These are phyloP conservation scores for Phoma sp. DNA, from an alignment of 2,329 filamentous ascomycete genomes.

Conservation along the genomic window DNA sequence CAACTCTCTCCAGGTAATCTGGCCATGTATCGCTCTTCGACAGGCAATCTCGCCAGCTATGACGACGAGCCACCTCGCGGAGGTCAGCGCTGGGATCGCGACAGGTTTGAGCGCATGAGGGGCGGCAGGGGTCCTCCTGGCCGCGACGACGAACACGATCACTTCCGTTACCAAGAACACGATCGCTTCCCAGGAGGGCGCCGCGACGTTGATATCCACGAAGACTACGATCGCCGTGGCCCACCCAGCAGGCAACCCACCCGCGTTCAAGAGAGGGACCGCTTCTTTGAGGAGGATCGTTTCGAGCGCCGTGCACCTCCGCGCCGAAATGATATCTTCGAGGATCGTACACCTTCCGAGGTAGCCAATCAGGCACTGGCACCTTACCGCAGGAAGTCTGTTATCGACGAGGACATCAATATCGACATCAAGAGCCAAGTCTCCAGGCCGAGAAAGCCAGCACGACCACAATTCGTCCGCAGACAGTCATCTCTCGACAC, in stretches of 20 bases:
- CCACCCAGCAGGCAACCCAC: slow-evolving; percentile 33
- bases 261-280: slow-evolving; percentile 57
- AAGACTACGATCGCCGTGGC: slow-evolving; percentile 52
- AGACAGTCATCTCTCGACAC: slow-evolving; percentile 91
- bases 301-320: slow-evolving; percentile 37
- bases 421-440: slow-evolving; percentile 49
- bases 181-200: slow-evolving; percentile 52
- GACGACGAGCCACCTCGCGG: slow-evolving; percentile 49
- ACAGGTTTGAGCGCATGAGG: slow-evolving; percentile 58
- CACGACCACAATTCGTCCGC: slow-evolving; percentile 73
- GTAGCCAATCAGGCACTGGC: slow-evolving; percentile 61
- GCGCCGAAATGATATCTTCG: slow-evolving; percentile 54
- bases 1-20: background rate
- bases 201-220: slow-evolving; percentile 53
- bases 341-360: slow-evolving; percentile 56
- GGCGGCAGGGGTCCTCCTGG: slow-evolving; percentile 54
- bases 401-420: slow-evolving; percentile 65
- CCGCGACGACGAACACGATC: slow-evolving; percentile 53
- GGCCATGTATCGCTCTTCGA: slow-evolving; percentile 50
- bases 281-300: slow-evolving; percentile 64
- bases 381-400: slow-evolving; percentile 65
- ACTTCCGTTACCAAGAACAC: slow-evolving; percentile 53
- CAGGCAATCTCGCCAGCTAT: slow-evolving; percentile 53
- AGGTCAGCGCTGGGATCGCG: slow-evolving; percentile 58
- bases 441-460: slow-evolving; percentile 55